Evolutionary conservation across 2,329 filamentous ascomycete species (phyloP).

Genomic region (Epichloe sibirici): DNA sequence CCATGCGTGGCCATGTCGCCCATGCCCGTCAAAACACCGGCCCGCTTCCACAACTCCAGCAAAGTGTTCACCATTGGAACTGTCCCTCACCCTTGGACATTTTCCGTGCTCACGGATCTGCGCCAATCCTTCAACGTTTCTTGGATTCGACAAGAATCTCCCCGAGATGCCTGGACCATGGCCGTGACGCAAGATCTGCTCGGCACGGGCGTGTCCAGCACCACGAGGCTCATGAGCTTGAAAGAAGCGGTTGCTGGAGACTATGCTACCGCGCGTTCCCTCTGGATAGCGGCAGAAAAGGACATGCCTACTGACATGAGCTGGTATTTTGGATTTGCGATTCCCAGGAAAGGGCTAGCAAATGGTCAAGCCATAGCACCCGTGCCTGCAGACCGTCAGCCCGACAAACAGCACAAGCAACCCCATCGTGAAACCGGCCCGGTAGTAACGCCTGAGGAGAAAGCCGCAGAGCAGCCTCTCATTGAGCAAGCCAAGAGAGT

Average conservation of each 20-base stretch:
- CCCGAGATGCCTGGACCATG: slow-evolving; percentile 68
- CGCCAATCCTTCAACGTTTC: slow-evolving; percentile 47
- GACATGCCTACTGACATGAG: slow-evolving; percentile 59
- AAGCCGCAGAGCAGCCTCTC: slow-evolving; percentile 41
- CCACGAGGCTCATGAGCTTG: slow-evolving; percentile 56
- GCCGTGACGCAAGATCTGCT: slow-evolving; percentile 59
- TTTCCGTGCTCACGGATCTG: slow-evolving; percentile 54
- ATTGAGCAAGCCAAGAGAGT: slow-evolving; percentile 36
- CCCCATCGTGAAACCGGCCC: slow-evolving; percentile 33
- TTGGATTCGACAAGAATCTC: slow-evolving; percentile 55
- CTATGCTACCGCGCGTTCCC: slow-evolving; percentile 46
- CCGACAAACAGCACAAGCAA: slow-evolving; percentile 8
- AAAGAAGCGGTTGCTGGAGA: slow-evolving; percentile 72
- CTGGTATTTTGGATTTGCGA: slow-evolving; percentile 79
- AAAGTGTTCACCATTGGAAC: slow-evolving; percentile 70
- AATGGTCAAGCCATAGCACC: slow-evolving; percentile 19
- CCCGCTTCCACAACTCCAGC: slow-evolving; percentile 59
- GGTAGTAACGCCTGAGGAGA: slow-evolving; percentile 37
- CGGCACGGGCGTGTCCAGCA: slow-evolving; percentile 45
- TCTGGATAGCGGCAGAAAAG: slow-evolving; percentile 71
- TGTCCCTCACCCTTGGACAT: slow-evolving; percentile 84
- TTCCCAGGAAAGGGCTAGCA: slow-evolving; percentile 47
- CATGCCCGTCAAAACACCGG: slow-evolving; percentile 54
- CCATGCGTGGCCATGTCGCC: slow-evolving; percentile 53
- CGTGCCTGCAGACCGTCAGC: slow-evolving; percentile 13